Base-by-base conservation (phyloP, 1,284 basidiomycete species). In the Athelia psychrophila region DNA sequence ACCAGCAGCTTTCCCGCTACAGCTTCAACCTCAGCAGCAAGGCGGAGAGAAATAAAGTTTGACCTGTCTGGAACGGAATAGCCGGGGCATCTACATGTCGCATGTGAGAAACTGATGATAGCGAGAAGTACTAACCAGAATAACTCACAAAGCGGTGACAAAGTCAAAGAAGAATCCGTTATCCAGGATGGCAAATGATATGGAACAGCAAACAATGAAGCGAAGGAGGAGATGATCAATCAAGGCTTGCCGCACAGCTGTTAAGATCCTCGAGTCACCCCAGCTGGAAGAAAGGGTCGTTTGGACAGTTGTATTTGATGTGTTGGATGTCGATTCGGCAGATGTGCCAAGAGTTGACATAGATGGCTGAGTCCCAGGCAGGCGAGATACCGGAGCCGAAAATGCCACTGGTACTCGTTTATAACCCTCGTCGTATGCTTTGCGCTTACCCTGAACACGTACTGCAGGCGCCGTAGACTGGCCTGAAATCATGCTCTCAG, bases 131-230 rank as follows among this genome's bases (percentile, higher is more conserved):
- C 10, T 36, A 32, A 47, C n/a, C n/a, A n/a, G n/a, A 42, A 44
- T 3, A 20, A 32, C 19, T 27, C 24, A 56, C 55, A 58, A n/a
- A 20, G 51, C 51, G 15, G 50, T 51, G 27, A 50, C 48, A 22
- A 57, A 58, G 30, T 56, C 55, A 35, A 52, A 33, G 36, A 58
- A 58, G 30, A 56, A 56, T 3, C 54, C 53, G 48, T 52, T 58
- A 35, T 56, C 55, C 3, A 22, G n/a, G 13, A 58, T 45, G 16
- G 55, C 33, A 13, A 51, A 58, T 19, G 57, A 51, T 15, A 58
- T 38, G 0, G 55, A 55, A 44, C 57, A 58, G 32, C 57, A 58
- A 1, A 58, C 40, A 25, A 58, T 36, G 16, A 58, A 51, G 4
- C 55, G n/a, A 1, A 58, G 47, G 13, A 58, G 23, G 19, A 18